Percentiles rank a stretch among this genome's conserved stretches.
Conservation (phyloP, 441 rosid species). For the Viola pubescens region DNA sequence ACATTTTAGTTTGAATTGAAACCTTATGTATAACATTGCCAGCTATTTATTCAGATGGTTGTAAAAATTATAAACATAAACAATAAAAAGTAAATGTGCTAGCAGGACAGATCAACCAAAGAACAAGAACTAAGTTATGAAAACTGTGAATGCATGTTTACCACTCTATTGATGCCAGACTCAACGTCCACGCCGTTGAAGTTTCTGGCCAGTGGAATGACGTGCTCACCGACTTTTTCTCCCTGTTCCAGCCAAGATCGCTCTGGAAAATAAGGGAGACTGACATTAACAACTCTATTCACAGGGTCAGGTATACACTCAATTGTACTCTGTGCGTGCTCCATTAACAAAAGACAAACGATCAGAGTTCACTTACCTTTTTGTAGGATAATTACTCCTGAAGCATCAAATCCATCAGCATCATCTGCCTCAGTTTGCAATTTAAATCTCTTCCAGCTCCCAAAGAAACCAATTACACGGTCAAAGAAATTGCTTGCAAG, state of each 20-base stretch:
- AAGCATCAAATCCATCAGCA: conserved; percentile 88
- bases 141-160: conserved; percentile 24
- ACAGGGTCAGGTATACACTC: too few relatives aligned
- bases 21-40: too few relatives aligned
- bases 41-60: too few relatives aligned
- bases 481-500: conserved; percentile 94
- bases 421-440: conserved; percentile 82
- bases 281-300: background rate
- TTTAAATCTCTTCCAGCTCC: conserved; percentile 85
- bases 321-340: background rate
- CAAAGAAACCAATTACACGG: conserved; percentile 79
- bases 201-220: conserved; percentile 84
- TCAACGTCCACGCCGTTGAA: conserved; percentile 69
- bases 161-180: conserved; percentile 39
- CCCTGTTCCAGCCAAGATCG: conserved; percentile 92
- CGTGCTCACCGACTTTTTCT: conserved; percentile 75
- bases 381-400: conserved; percentile 78
- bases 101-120: too few relatives aligned
- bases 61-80: too few relatives aligned
- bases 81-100: too few relatives aligned
- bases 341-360: background rate
- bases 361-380: conserved; percentile 43
- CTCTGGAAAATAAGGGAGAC: conserved; percentile 30
- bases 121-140: too few relatives aligned
- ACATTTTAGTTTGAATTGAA: conserved; percentile 12